phyloP scores from a whole-genome alignment of 495 filamentous ascomycete genomes.

The Aspergillus carlsbadensis region DNA sequence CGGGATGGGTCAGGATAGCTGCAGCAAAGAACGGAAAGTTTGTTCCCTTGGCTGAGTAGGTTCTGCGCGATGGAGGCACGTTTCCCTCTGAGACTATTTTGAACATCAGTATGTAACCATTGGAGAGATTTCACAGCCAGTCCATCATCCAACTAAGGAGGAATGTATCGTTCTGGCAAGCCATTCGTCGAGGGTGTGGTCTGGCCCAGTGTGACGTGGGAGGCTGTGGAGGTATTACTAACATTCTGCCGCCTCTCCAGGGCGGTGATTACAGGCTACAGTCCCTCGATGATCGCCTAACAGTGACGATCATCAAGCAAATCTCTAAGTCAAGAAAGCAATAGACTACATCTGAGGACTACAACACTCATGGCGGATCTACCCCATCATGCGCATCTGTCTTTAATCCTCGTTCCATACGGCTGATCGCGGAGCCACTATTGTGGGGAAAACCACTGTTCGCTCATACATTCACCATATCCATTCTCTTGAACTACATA shows the following conservation, averaged over 20 bases:
- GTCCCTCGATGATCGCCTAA: not conserved
- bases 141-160: not conserved
- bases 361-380: not conserved
- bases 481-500: not conserved
- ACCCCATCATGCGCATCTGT: not conserved
- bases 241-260: not conserved
- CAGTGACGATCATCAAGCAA: not conserved
- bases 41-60: too few relatives aligned
- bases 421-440: not conserved
- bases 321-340: not conserved
- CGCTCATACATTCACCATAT: not conserved
- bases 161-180: not conserved
- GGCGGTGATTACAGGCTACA: slow-evolving; percentile 11
- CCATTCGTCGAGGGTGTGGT: not conserved
- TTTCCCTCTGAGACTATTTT: too few relatives aligned
- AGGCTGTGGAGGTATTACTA: slow-evolving; percentile 18
- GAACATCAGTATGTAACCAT: too few relatives aligned
- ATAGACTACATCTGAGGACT: not conserved
- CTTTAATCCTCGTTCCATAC: not conserved
- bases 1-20: too few relatives aligned
- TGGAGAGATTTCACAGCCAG: too few relatives aligned
- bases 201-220: slow-evolving; percentile 14
- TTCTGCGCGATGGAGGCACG: too few relatives aligned
- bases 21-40: too few relatives aligned
- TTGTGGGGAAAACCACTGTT: not conserved